Conservation (phyloP, 768 basidiomycete genomes). For the Lentinula guzmanii region DNA sequence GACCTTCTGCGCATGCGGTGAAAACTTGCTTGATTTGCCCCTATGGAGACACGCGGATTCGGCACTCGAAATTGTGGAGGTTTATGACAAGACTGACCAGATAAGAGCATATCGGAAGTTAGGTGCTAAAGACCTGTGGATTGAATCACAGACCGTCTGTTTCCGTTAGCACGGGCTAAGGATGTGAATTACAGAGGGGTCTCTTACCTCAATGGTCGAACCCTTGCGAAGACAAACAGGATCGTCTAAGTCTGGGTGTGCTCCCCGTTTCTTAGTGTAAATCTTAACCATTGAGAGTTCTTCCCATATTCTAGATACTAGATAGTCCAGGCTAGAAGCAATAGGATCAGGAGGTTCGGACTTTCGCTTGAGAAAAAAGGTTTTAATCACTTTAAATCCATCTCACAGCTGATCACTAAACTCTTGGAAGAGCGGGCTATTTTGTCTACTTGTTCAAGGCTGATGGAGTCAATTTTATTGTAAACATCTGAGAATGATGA, state of each 20-base stretch:
- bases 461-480: conserved; percentile 93
- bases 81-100: conserved; percentile 48
- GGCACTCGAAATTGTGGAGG: too few species aligned
- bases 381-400: conserved; percentile 73
- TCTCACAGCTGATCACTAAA: conserved; percentile 95
- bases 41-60: conserved; percentile 16
- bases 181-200: neutral
- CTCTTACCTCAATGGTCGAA: conserved; percentile 79
- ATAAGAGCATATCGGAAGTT: conserved; percentile 95
- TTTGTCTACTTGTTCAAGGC: conserved; percentile 77
- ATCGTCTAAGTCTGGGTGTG: conserved; percentile 84
- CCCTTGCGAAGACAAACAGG: conserved; percentile 89
- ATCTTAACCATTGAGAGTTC: conserved; percentile 81
- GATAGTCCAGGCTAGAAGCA: conserved; percentile 52
- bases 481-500: conserved; percentile 66
- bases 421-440: conserved; percentile 77
- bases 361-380: neutral
- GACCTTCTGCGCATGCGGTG: conserved; percentile 92
- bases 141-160: conserved; percentile 85
- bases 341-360: conserved; percentile 6
- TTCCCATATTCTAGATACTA: conserved; percentile 76
- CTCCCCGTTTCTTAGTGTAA: conserved; percentile 98
- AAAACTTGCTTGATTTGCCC: conserved; percentile 94
- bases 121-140: conserved; percentile 81
- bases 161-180: neutral